phyloP scores from a whole-genome alignment of 2,329 filamentous ascomycete species.

The Zymoseptoria crescenta region DNA sequence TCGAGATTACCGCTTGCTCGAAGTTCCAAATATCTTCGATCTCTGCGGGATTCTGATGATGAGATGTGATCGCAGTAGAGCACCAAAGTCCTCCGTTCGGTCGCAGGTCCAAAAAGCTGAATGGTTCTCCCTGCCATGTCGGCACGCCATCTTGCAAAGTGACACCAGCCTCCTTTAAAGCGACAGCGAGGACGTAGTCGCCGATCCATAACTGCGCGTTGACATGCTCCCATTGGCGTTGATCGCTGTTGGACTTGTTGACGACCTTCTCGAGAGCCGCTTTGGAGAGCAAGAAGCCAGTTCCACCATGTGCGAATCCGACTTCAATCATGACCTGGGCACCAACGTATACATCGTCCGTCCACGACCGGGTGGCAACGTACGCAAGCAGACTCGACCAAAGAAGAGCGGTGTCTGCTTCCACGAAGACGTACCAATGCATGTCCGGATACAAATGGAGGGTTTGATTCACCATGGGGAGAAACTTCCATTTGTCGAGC shows the following conservation, averaged over 20 bases:
- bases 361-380: conserved; percentile 31
- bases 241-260: conserved; percentile 34
- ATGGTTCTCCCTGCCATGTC: conserved; percentile 21
- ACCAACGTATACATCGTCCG: conserved; percentile 37
- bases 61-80: conserved; percentile 19
- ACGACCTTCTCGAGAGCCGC: conserved; percentile 29
- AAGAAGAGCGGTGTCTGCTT: conserved; percentile 50
- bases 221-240: conserved; percentile 24
- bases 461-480: conserved; percentile 46
- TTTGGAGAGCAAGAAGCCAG: conserved; percentile 35
- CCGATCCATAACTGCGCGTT: conserved; percentile 24
- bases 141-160: conserved; percentile 20
- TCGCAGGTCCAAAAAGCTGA: conserved; percentile 19
- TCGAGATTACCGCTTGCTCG: conserved; percentile 18
- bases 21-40: conserved; percentile 19
- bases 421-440: conserved; percentile 53
- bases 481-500: conserved; percentile 49
- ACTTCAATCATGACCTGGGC: conserved; percentile 31
- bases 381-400: conserved; percentile 42
- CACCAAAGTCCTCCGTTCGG: conserved; percentile 21
- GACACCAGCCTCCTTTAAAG: conserved; percentile 18
- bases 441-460: conserved; percentile 34
- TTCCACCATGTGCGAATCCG: conserved; percentile 34
- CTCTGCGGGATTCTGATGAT: conserved; percentile 17
- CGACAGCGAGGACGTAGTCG: conserved; percentile 25